Percentiles rank a stretch among this genome's conserved stretches.
Conservation (phyloP, 23 red algal species). For the Gracilaria domingensis region DNA sequence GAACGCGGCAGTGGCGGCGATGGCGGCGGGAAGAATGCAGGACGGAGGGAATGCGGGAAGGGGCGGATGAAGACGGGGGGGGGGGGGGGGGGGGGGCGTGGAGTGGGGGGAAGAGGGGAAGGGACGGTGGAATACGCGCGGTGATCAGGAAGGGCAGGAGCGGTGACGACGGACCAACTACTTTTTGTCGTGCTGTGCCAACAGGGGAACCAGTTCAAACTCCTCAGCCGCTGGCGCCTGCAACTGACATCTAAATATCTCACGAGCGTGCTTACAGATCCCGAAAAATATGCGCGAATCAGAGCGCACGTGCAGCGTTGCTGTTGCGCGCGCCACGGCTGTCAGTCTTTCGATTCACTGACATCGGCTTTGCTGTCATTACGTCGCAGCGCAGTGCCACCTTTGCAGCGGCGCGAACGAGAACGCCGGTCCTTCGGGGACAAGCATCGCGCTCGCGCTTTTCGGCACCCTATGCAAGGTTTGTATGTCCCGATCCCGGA, state of each 20-base stretch:
- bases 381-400: not conserved
- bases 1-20: not conserved
- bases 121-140: not conserved
- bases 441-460: no score
- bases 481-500: no score
- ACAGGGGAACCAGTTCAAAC: not conserved
- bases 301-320: not conserved
- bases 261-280: not conserved
- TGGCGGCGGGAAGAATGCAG: not conserved
- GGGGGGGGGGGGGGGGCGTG: not conserved
- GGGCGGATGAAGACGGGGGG: not conserved
- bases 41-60: not conserved
- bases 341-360: not conserved
- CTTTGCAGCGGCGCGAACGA: no score
- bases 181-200: not conserved
- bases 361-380: slow-evolving; percentile 1
- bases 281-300: not conserved
- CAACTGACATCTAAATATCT: slow-evolving; percentile 4
- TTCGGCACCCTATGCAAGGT: no score
- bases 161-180: not conserved
- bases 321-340: not conserved
- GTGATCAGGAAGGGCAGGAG: not conserved
- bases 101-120: not conserved
- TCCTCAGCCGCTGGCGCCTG: not conserved
- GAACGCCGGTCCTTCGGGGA: no score